Base-by-base conservation (phyloP, 257 asterid genomes). In the Cordia subcordata region DNA sequence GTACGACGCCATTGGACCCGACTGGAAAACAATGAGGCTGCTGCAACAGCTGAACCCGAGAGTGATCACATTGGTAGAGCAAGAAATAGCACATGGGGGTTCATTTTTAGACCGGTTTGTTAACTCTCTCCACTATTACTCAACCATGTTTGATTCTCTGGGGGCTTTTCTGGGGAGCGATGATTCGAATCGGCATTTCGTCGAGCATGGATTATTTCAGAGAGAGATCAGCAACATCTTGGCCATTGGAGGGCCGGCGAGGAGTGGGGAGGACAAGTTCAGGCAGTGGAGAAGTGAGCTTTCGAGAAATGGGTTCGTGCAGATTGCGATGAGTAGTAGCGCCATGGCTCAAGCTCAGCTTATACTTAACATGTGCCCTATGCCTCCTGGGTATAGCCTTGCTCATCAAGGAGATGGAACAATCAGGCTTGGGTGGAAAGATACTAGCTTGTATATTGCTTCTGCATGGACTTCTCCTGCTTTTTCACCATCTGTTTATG, bases 371-470 rank as follows among this genome's bases (percentile, higher is more conserved):
- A 86, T 84, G 91, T 86, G 73, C 14, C 90, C 90, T 21, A 65
- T 83, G 10, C 71, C 55, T 16, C 62, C 81, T 16, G 94, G 91
- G 12, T 86, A 86, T 57, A 85, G 79, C 61, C 79, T 89, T 10
- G 89, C 77, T 27, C 91, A 81, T 27, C 91, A 81, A 67, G 94
- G 94, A 52, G 95, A 89, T 72, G 96, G 96, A n/a, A 82, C 85
- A 4, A 65, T 86, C 13, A 80, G 84, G 74, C 66, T 89, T 3
- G 96, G 96, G 10, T 89, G 96, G 95, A 89, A 86, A 69, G 89
- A 86, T 5, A 82, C 94, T 27, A 69, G 87, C 55, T 76, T 89
- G 81, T 86, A 79, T 57, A 80, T 89, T 57, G 97, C 89, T 32
- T 86, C 95, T 53, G 86, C 92, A 52, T 89, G 96, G 96, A 82